These are phyloP conservation scores for Cordyceps pruinosa DNA, from an alignment of 2,329 filamentous ascomycete species.

Conservation along the genomic window DNA sequence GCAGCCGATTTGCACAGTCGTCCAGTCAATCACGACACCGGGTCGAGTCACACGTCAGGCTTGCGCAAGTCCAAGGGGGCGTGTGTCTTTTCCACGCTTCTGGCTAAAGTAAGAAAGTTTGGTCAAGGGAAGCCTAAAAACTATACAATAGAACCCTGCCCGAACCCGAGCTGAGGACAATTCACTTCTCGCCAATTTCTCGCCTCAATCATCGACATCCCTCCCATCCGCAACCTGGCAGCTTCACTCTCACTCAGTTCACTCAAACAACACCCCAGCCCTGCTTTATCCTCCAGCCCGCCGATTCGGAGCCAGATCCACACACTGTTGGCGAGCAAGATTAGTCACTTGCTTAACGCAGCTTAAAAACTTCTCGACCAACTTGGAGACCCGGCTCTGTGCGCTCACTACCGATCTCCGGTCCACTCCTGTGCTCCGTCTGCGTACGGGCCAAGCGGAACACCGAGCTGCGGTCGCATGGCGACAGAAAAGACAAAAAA, in stretches of 20 bases:
- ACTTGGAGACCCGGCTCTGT: constrained; percentile 4
- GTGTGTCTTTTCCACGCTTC: constrained; percentile 1
- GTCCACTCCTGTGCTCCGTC: constrained; percentile 4
- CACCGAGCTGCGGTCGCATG: constrained; percentile 9
- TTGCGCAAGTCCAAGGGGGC: constrained; percentile 8
- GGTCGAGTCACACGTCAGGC: constrained; percentile 13
- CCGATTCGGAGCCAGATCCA: constrained; percentile 13
- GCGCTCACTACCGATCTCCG: constrained; percentile 8
- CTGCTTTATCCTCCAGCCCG: neutral
- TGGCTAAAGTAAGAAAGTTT: constrained; percentile 4
- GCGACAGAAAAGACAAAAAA: neutral
- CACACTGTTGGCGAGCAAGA: constrained; percentile 4
- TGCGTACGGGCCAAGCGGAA: constrained; percentile 9
- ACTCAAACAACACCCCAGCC: neutral
- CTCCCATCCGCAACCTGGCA: neutral
- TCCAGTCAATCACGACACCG: constrained; percentile 15
- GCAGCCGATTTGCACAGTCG: constrained; percentile 11
- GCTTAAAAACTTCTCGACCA: constrained; percentile 7
- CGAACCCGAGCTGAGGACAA: neutral
- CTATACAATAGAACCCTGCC: constrained; percentile 7
- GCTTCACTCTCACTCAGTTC: neutral
- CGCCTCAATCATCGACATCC: neutral
- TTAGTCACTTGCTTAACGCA: constrained; percentile 12
- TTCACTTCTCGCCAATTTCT: neutral
- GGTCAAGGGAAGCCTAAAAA: constrained; percentile 3